Base-by-base conservation (phyloP, 2,329 filamentous ascomycete genomes). In the Geosmithia flava region DNA sequence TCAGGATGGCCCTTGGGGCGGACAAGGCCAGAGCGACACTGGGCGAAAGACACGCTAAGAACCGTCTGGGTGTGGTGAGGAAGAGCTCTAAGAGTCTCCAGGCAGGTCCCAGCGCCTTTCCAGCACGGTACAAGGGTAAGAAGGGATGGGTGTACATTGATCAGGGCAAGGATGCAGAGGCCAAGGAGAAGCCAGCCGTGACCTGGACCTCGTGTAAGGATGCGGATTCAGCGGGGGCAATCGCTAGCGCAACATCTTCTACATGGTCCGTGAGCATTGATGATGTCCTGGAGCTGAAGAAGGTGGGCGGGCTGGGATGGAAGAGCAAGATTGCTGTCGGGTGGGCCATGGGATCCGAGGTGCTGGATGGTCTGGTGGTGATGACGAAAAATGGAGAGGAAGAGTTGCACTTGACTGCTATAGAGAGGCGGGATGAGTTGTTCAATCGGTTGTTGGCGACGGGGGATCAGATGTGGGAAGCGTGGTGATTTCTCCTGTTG, bases 291-390 rank as follows among this genome's bases (percentile, higher is more conserved):
- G 85, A 90, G 61, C 59, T 94, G 47, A 84, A 81, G 61, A 94
- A 94, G 65, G 69, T 90, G 2, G 87, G 87, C 4, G 87, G 87
- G 0, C 70, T 90, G 37, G 86, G 87, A 0, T 94, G 87, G 87
- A 94, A 93, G 65, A 80, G 81, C 1, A 91, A 88, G 68, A 66
- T 93, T 46, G 74, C 93, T 2, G 84, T 93, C 1, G 86, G 87
- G 0, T 88, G 87, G 85, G 81, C 84, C 1, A 74, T 87, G 56
- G 76, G 80, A 1, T 73, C 80, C 45, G 81, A 90, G 61, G 78
- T 93, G 29, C 79, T 83, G 0, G 87, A 93, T 66, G 86, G 85
- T 0, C 55, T 94, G 53, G 72, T 86, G 53, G 77, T 91, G 53
- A 68, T 68, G 23, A 79, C 80, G n/a, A 69, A 69, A 48, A n/a